Percentiles rank a stretch among this genome's conserved stretches.
Evolutionary conservation across 371 early-diverging fungal species (phyloP).

Genomic region (Mucor sp.): DNA sequence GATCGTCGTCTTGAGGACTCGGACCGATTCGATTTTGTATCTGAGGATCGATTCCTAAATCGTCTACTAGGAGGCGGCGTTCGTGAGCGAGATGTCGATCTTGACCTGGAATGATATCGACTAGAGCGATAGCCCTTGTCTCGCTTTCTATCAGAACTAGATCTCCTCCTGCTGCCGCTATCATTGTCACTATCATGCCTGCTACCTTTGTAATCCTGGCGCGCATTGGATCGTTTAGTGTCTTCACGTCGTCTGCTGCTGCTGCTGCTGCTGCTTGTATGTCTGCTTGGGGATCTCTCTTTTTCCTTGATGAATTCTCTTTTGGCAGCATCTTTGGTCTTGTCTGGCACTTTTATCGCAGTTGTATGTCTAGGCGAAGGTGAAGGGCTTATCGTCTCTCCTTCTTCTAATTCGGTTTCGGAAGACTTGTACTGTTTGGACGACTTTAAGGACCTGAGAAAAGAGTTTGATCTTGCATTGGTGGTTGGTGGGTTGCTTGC

Average conservation of each 20-base stretch:
- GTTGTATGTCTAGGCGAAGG: constrained; percentile 17
- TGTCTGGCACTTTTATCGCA: background rate
- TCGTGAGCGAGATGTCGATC: background rate
- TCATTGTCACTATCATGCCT: background rate
- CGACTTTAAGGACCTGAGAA: background rate
- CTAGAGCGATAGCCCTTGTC: background rate
- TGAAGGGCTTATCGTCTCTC: constrained; percentile 27
- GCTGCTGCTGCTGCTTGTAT: too few relatives aligned
- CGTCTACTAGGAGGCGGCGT: background rate
- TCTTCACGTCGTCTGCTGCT: background rate
- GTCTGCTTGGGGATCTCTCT: background rate
- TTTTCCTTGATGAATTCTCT: background rate
- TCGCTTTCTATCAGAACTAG: background rate
- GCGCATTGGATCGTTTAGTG: background rate
- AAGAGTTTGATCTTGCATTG: constrained; percentile 4
- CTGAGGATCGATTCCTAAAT: background rate
- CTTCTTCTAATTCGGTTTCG: constrained; percentile 30
- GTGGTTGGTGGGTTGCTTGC: constrained; percentile 3
- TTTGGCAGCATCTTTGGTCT: background rate
- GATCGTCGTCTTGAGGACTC: background rate
- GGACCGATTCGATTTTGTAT: background rate
- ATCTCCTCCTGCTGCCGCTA: background rate
- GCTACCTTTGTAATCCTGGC: background rate
- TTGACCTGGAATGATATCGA: background rate
- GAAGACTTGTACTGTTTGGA: constrained; percentile 2